Conservation (phyloP, 805 yeast genomes). For the Osmozyma mogii region DNA sequence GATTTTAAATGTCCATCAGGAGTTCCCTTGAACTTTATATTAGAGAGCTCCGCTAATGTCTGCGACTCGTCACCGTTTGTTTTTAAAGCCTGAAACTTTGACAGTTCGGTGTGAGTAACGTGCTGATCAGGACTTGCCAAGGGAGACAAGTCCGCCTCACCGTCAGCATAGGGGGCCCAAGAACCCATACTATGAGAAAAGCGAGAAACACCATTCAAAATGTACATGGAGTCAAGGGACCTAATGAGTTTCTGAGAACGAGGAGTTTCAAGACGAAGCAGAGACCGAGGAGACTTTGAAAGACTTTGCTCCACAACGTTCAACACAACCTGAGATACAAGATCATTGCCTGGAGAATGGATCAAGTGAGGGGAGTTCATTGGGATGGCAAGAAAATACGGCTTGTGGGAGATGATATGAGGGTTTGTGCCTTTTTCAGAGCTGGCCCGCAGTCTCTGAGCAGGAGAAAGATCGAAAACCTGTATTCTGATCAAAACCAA, state of each 20-base stretch:
- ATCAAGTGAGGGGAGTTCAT: conserved; percentile 58
- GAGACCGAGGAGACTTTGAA: conserved; percentile 35
- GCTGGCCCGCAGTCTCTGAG: too few relatives aligned
- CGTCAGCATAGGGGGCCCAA: conserved; percentile 71
- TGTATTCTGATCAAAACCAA: conserved; percentile 57
- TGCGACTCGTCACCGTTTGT: conserved; percentile 8
- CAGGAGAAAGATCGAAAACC: conserved; percentile 43
- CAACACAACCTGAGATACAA: conserved; percentile 44
- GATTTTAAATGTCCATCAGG: conserved; percentile 26
- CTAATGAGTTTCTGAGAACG: conserved; percentile 26
- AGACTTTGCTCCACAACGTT: conserved; percentile 54
- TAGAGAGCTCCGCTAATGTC: conserved; percentile 37
- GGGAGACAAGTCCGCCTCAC: conserved; percentile 58
- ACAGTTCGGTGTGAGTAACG: conserved; percentile 17
- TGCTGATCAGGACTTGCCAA: conserved; percentile 40
- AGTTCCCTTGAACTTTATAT: conserved; percentile 56
- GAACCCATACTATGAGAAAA: conserved; percentile 56
- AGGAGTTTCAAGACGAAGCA: conserved; percentile 32
- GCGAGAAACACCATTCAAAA: conserved; percentile 55
- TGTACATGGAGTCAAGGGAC: conserved; percentile 49
- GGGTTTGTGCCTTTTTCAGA: conserved; percentile 16
- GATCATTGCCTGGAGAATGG: conserved; percentile 40
- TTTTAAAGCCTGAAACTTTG: conserved; percentile 9
- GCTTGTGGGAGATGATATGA: conserved; percentile 46
- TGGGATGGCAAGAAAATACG: conserved; percentile 63